Evolutionary conservation across 352 stramenopile species (phyloP).

Genomic region (Phytophthora ohioensis): DNA sequence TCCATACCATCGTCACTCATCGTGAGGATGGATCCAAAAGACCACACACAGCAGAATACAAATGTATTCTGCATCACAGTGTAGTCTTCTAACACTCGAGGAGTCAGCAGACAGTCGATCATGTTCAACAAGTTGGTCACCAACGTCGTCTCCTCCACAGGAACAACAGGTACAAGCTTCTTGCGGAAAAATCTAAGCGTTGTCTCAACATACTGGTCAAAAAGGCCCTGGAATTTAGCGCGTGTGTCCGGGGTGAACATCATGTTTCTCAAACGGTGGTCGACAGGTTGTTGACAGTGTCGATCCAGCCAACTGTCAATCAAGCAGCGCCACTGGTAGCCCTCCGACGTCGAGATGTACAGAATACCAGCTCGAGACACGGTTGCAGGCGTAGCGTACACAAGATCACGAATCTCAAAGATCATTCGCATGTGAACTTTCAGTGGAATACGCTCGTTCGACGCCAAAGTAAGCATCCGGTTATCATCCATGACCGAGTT

Average conservation of each 20-base stretch:
- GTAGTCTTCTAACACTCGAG: slow-evolving; percentile 77
- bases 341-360: slow-evolving; percentile 96
- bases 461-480: slow-evolving; percentile 96
- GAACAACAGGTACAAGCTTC: slow-evolving; percentile 92
- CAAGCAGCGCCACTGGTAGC: slow-evolving; percentile 95
- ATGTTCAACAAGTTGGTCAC: slow-evolving; percentile 95
- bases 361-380: slow-evolving; percentile 96
- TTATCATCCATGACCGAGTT: slow-evolving; percentile 98
- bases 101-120: slow-evolving; percentile 93
- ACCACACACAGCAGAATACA: slow-evolving; percentile 96
- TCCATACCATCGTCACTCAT: slow-evolving; percentile 95
- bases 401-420: slow-evolving; percentile 97
- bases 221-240: slow-evolving; percentile 86
- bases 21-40: slow-evolving; percentile 93
- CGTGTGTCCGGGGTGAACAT: slow-evolving; percentile 82
- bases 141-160: slow-evolving; percentile 94
- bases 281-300: slow-evolving; percentile 66
- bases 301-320: slow-evolving; percentile 94
- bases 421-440: slow-evolving; percentile 98
- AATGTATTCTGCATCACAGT: slow-evolving; percentile 93
- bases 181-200: slow-evolving; percentile 96
- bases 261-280: slow-evolving; percentile 79
- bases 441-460: slow-evolving; percentile 96
- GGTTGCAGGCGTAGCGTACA: slow-evolving; percentile 95
- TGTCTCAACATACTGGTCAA: slow-evolving; percentile 93